phyloP scores from a whole-genome alignment of 352 stramenopile species.

The Globisporangium polare region DNA sequence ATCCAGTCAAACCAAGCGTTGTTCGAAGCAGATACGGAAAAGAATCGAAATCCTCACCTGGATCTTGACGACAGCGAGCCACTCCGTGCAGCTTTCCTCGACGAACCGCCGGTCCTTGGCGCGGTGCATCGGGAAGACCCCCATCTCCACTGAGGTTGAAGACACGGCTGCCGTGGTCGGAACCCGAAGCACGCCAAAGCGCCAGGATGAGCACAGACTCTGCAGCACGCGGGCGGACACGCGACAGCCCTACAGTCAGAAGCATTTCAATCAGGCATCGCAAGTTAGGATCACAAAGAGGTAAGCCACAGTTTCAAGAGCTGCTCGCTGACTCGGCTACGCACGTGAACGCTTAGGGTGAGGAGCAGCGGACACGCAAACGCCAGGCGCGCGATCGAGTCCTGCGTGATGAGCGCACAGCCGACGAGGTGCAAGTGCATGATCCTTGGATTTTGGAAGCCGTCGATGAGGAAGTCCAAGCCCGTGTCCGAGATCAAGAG shows the following conservation, averaged over 20 bases:
- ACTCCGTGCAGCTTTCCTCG: conserved; percentile 47
- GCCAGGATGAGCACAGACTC: conserved; percentile 65
- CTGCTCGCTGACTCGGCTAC: neutral
- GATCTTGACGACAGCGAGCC: conserved; percentile 54
- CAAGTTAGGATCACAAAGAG: neutral
- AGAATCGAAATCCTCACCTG: conserved; percentile 23
- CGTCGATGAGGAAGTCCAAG: conserved; percentile 46
- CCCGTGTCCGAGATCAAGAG: conserved; percentile 47
- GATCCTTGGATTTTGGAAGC: conserved; percentile 47
- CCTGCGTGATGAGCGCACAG: conserved; percentile 60
- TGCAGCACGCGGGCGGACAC: conserved; percentile 56
- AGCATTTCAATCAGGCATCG: neutral
- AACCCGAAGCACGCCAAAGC: conserved; percentile 46
- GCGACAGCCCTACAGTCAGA: conserved; percentile 34
- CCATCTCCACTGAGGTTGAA: conserved; percentile 28
- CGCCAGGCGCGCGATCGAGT: conserved; percentile 53
- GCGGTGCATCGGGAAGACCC: conserved; percentile 62
- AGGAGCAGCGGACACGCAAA: conserved; percentile 64
- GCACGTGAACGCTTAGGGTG: conserved; percentile 53
- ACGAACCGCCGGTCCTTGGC: conserved; percentile 66
- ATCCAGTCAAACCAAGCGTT: neutral
- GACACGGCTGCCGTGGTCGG: conserved; percentile 19
- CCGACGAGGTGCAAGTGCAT: conserved; percentile 53
- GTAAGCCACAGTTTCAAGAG: neutral
- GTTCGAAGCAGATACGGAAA: neutral